Base-by-base conservation (phyloP, 192 early-diverging fungal genomes). In the Backusella westeae region DNA sequence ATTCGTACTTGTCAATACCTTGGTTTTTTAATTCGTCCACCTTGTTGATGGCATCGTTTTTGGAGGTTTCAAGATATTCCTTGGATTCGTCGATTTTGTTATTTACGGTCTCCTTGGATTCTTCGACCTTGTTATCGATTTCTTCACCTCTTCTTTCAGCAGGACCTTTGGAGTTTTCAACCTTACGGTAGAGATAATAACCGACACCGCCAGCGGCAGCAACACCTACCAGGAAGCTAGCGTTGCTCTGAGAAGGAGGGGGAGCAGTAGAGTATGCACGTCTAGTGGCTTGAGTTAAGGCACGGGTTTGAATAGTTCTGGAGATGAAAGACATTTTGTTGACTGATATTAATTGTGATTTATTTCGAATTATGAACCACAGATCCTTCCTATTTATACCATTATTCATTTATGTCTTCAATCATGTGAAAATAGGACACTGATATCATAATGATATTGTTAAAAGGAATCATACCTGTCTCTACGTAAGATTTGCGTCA, bases 211-310 rank as follows among this genome's bases (percentile, higher is more conserved):
- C 53, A n/a, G 23, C 72, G 17, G 72, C 72, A 29, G 53, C 53
- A 39, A 23, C 52, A 39, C 32, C 32, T 41, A 65, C 29, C 9
- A 72, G n/a, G n/a, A 72, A 34, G 19, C 29, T 0, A 38, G 42
- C n/a, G 26, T 72, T 72, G 9, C 49, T 34, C 26, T 34, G 19
- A 14, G 44, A 6, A 17, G 71, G 41, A 19, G 49, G 46, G n/a
- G 49, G 44, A 34, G 71, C 32, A 32, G 70, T 72, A 72, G 70
- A 63, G n/a, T 74, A 74, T 12, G 63, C 34, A 17, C 72, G 72
- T 32, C 53, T 63, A 19, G 52, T 56, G 38, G 67, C 34, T 36
- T 56, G 52, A 38, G 34, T 26, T 23, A 59, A 23, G 56, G 36
- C 36, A 63, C 52, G 38, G 38, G 17, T 32, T 34, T 72, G 52